Percentiles rank a stretch among this genome's conserved stretches.
These are phyloP conservation scores for Lecanicillium sp. DNA, from an alignment of 2,329 filamentous ascomycete genomes.

Conservation along the genomic window DNA sequence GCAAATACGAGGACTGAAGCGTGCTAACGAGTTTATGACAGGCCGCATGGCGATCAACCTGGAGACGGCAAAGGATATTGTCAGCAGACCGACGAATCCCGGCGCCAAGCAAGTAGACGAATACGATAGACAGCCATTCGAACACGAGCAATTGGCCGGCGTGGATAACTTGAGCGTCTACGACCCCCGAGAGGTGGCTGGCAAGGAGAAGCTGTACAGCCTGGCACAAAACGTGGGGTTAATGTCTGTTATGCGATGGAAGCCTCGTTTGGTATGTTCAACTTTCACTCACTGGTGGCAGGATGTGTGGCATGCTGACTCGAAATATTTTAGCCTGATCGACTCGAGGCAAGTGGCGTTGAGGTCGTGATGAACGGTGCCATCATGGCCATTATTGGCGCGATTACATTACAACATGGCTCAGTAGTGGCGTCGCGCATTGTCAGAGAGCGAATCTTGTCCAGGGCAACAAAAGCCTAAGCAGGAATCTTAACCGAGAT, in stretches of 20 bases:
- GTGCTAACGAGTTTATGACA: constrained; percentile 9
- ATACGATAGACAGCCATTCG: constrained; percentile 56
- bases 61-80: constrained; percentile 30
- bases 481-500: too few species aligned
- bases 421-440: constrained; percentile 68
- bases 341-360: constrained; percentile 65
- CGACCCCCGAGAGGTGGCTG: constrained; percentile 54
- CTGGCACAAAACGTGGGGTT: constrained; percentile 67
- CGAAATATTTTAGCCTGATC: constrained; percentile 41
- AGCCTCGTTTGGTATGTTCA: constrained; percentile 65
- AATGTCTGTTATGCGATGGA: constrained; percentile 75
- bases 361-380: constrained; percentile 69
- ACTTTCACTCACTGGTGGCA: neutral
- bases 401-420: constrained; percentile 81
- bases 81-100: constrained; percentile 22
- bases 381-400: constrained; percentile 80
- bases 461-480: constrained; percentile 18
- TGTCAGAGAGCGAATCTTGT: constrained; percentile 68
- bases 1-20: neutral
- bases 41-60: constrained; percentile 29
- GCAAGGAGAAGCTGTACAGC: constrained; percentile 56
- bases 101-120: constrained; percentile 29
- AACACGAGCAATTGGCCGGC: constrained; percentile 63
- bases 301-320: neutral
- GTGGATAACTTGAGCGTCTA: constrained; percentile 61